A percentile compares a stretch with the other conserved stretches of the same genome.
Evolutionary conservation across 176 grass and related monocot species (phyloP).

Genomic region (Eleusine coracana): DNA sequence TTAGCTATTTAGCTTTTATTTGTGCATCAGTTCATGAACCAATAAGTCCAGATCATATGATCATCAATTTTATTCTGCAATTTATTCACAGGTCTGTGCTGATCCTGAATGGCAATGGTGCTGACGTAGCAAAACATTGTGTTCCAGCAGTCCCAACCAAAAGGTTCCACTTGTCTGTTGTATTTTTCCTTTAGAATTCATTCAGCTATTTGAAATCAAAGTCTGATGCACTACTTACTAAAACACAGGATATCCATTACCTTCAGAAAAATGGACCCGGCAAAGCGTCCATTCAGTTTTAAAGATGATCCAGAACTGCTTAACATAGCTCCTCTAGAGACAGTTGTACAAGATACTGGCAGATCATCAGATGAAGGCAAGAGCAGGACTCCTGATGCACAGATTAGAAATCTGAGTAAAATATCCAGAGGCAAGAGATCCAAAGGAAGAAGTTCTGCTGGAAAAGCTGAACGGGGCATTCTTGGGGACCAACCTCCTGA

Average conservation of each 20-base stretch:
- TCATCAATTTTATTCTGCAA: neutral
- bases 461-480: constrained; percentile 30
- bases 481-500: constrained; percentile 35
- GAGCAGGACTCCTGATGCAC: constrained; percentile 28
- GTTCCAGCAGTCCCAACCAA: constrained; percentile 75
- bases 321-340: constrained; percentile 49
- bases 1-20: neutral
- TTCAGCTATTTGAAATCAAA: constrained; percentile 26
- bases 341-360: constrained; percentile 36
- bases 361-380: constrained; percentile 51
- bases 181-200: constrained; percentile 8
- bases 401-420: constrained; percentile 41
- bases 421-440: constrained; percentile 45
- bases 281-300: constrained; percentile 60
- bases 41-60: neutral
- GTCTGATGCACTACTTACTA: constrained; percentile 19
- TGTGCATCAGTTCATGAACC: neutral
- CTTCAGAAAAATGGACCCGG: constrained; percentile 83
- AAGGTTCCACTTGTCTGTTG: constrained; percentile 52
- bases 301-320: constrained; percentile 65
- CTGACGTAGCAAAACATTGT: constrained; percentile 89
- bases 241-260: constrained; percentile 87
- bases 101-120: constrained; percentile 81
- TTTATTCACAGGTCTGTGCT: constrained; percentile 69
- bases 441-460: constrained; percentile 51